Conservation (phyloP, 306 rosid species). For the Bauhinia variegata region DNA sequence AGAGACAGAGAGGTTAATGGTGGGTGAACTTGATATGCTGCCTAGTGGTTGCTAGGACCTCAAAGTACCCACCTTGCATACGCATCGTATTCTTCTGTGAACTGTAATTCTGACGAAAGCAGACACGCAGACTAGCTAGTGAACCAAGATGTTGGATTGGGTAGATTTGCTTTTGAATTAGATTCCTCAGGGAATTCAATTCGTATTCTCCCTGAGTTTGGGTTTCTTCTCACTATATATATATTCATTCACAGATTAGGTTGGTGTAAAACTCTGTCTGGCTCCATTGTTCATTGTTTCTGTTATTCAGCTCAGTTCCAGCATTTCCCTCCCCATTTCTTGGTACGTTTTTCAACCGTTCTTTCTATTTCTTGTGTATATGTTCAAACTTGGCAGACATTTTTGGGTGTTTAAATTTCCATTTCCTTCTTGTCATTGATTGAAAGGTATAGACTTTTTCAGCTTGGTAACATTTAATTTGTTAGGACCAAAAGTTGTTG, state of each 20-base stretch:
- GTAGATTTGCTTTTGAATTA: slow-evolving; percentile 35
- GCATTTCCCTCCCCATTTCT: slow-evolving; percentile 25
- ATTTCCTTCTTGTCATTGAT: neutral
- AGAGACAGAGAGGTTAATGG: slow-evolving; percentile 14
- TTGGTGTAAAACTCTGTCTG: slow-evolving; percentile 3
- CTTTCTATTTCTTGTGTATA: neutral
- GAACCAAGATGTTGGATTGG: slow-evolving; percentile 2
- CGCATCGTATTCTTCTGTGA: slow-evolving; percentile 47
- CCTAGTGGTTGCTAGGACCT: slow-evolving; percentile 34
- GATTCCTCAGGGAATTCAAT: slow-evolving; percentile 59
- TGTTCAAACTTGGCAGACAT: neutral
- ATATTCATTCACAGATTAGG: slow-evolving; percentile 6
- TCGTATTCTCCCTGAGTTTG: slow-evolving; percentile 42
- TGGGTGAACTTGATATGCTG: slow-evolving; percentile 34
- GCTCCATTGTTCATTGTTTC: neutral
- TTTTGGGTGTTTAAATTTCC: slow-evolving; percentile 18
- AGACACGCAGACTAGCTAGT: slow-evolving; percentile 1
- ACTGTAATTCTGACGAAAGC: slow-evolving; percentile 39
- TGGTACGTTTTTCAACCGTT: slow-evolving; percentile 40
- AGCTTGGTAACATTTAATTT: slow-evolving; percentile 5
- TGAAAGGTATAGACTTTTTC: slow-evolving; percentile 2
- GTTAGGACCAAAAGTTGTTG: neutral
- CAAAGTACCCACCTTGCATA: neutral
- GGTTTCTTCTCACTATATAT: neutral
- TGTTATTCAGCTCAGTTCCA: neutral